A percentile compares a stretch with the other conserved stretches of the same genome.
These are phyloP conservation scores for Mycogone perniciosa DNA, from an alignment of 2,329 filamentous ascomycete species.

Conservation along the genomic window DNA sequence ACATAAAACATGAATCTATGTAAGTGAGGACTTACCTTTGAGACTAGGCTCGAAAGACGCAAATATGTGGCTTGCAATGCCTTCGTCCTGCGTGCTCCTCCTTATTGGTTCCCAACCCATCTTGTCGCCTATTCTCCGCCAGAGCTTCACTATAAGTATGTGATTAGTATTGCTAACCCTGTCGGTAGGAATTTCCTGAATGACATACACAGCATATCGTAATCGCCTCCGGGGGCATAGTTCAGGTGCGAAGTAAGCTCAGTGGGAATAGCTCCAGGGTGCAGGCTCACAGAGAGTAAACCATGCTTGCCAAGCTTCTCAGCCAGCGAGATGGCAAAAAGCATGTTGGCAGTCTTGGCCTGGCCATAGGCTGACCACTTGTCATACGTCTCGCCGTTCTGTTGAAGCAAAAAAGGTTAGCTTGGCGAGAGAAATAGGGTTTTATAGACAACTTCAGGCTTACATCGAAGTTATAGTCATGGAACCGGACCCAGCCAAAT, in stretches of 20 bases:
- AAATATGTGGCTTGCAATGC: slow-evolving; percentile 28
- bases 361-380: neutral
- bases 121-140: neutral
- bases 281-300: slow-evolving; percentile 27
- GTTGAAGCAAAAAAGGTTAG: neutral
- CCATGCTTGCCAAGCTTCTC: slow-evolving; percentile 25
- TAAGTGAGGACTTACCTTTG: slow-evolving; percentile 12
- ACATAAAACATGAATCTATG: neutral
- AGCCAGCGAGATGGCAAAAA: slow-evolving; percentile 24
- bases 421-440: neutral
- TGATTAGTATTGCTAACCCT: too few species aligned
- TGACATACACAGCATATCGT: slow-evolving; percentile 15
- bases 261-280: slow-evolving; percentile 27
- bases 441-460: neutral
- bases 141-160: neutral
- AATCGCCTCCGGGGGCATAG: slow-evolving; percentile 10
- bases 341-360: neutral
- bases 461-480: slow-evolving; percentile 37
- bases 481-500: slow-evolving; percentile 34
- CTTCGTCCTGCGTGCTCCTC: slow-evolving; percentile 21
- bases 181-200: too few species aligned
- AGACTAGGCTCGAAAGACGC: slow-evolving; percentile 32
- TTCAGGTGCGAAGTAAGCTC: slow-evolving; percentile 19
- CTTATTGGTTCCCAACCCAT: slow-evolving; percentile 15
- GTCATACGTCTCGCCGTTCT: neutral